phyloP scores from a whole-genome alignment of 2,329 filamentous ascomycete species.

The Neofusicoccum sp. region DNA sequence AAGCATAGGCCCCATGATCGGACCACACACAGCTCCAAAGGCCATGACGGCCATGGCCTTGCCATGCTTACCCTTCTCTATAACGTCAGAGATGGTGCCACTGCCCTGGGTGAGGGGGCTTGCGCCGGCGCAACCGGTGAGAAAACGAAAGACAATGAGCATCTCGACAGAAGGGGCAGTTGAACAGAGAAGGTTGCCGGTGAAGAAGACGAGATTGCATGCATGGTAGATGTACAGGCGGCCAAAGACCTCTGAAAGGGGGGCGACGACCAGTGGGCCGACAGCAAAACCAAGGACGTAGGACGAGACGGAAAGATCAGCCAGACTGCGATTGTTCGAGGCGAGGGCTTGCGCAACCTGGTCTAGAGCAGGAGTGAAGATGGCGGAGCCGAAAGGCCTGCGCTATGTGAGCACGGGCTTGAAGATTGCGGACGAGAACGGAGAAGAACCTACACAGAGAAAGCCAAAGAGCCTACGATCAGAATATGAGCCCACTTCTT shows the following conservation, averaged over 20 bases:
- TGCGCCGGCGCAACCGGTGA: constrained; percentile 25
- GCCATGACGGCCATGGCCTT: constrained; percentile 49
- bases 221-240: constrained; percentile 23
- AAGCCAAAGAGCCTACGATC: constrained; percentile 14
- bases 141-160: constrained; percentile 29
- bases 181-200: constrained; percentile 27
- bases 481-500: constrained; percentile 16
- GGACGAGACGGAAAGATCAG: constrained; percentile 22
- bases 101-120: constrained; percentile 45
- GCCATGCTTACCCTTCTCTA: constrained; percentile 48
- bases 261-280: constrained; percentile 29
- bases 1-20: constrained; percentile 40
- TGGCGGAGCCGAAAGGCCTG: not conserved
- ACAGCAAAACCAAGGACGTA: constrained; percentile 29
- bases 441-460: constrained; percentile 5
- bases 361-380: not conserved
- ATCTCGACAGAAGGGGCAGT: constrained; percentile 22
- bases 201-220: constrained; percentile 21
- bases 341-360: not conserved
- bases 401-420: not conserved
- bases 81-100: constrained; percentile 52
- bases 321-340: not conserved
- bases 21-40: constrained; percentile 52
- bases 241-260: constrained; percentile 30
- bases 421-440: too few relatives aligned